Evolutionary conservation across 805 yeast genomes (phyloP), one percentile per base, ranked within the genome.

Genomic region (Teunomyces cretensis): DNA sequence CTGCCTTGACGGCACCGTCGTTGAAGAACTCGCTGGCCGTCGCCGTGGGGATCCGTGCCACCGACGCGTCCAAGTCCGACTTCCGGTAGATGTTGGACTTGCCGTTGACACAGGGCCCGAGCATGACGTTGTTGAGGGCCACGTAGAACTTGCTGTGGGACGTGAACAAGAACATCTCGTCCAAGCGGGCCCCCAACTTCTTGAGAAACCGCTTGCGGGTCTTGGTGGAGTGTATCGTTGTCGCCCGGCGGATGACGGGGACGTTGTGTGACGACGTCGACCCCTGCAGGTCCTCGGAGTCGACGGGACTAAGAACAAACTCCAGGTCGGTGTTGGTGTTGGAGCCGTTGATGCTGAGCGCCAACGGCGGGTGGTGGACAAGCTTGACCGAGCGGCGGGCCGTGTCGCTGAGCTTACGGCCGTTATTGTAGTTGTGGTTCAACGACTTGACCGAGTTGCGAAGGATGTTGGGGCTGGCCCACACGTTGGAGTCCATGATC

Each of bases 51-150:
- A 76, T 65, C 50, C 53, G 58, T 13, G 67, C 59, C 15, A 84
- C 88, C 0, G 88, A 79, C 11, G 44, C 46, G 60, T 84, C 88
- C 19, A 88, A 65, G 43, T 79, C 86, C 0, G 87, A 79, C 37
- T 80, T 72, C 15, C 91, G 71, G 62, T 86, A 90, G 42, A 89
- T 53, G 57, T 89, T 89, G 7, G 94, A 86, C 59, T 90, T 89
- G 8, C 97, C 97, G 71, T 86, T 89, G 35, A 89, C 94, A 64
- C 97, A 89, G 0, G 96, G 95, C 0, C 96, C 96, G 28, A 87
- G 64, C 4, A 84, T 78, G 8, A 84, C 67, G 48, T 81, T 80
- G 60, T 89, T 89, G 57, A 89, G 80, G 27, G 88, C 83, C 5
- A 83, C 81, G 61, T 89, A 89, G 61, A 90, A 88, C 65, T 88